Conservation (phyloP, 371 early-diverging fungal species). For the Rhizopus stolonifer region DNA sequence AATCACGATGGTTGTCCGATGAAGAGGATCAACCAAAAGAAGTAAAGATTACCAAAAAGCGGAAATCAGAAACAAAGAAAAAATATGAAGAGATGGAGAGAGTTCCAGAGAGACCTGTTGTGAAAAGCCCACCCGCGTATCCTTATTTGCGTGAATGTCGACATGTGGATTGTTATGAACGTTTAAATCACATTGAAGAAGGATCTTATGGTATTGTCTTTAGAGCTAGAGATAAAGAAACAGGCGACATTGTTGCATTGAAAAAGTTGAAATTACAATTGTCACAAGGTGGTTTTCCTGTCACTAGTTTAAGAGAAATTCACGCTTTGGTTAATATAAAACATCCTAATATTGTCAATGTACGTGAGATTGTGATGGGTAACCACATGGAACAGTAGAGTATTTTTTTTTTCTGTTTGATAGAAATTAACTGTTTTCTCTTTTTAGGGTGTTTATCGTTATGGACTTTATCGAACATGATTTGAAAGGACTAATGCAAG, state of each 20-base stretch:
- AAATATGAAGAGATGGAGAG: neutral
- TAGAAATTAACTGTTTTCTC: neutral
- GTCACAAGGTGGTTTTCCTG: constrained; percentile 95
- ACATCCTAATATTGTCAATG: constrained; percentile 95
- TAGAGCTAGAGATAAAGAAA: constrained; percentile 88
- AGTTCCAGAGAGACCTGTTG: constrained; percentile 2
- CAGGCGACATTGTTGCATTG: constrained; percentile 95
- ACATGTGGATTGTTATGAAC: constrained; percentile 83
- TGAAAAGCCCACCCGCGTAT: neutral
- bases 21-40: neutral
- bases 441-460: constrained; percentile 86
- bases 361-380: constrained; percentile 90
- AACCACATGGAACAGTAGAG: constrained; percentile 70
- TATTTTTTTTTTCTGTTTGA: no score
- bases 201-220: constrained; percentile 99
- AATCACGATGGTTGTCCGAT: no score
- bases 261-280: constrained; percentile 96
- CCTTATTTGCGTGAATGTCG: constrained; percentile 60
- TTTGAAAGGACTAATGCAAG: constrained; percentile 86
- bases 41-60: no score
- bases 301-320: constrained; percentile 91
- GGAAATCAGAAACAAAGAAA: no score
- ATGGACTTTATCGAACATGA: constrained; percentile 98
- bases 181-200: constrained; percentile 96
- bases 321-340: constrained; percentile 83